phyloP scores from a whole-genome alignment of 1,284 basidiomycete genomes.

The Afroboletus lepidellus region DNA sequence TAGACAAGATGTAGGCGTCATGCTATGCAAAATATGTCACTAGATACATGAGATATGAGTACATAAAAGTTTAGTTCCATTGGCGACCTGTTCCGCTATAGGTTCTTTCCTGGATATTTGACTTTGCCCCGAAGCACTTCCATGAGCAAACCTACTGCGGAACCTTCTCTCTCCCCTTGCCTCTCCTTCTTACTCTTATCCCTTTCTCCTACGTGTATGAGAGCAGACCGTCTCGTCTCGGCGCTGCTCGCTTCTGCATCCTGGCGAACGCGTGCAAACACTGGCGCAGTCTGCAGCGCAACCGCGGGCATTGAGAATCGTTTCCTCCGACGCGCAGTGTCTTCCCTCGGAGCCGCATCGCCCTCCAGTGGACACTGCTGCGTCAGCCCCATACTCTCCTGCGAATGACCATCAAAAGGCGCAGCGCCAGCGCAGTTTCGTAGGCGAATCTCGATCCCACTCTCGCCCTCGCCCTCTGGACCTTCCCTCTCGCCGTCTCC shows the following conservation, averaged over 20 bases:
- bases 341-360: conserved; percentile 38
- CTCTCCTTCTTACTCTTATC: conserved; percentile 29
- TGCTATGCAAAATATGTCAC: neutral
- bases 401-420: conserved; percentile 2
- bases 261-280: conserved; percentile 52
- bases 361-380: conserved; percentile 3
- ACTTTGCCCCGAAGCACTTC: conserved; percentile 28
- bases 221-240: conserved; percentile 22
- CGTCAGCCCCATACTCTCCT: conserved; percentile 5
- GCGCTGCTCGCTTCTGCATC: conserved; percentile 10
- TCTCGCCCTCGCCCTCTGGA: conserved; percentile 14
- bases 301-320: conserved; percentile 73
- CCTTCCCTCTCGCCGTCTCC: conserved; percentile 19
- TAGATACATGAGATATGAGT: neutral
- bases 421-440: neutral
- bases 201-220: conserved; percentile 20
- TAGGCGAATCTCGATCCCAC: neutral
- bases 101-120: conserved; percentile 25
- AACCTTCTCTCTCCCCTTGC: conserved; percentile 28
- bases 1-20: neutral
- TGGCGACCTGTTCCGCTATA: neutral
- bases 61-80: neutral
- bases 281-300: conserved; percentile 68
- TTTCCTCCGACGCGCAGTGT: conserved; percentile 61
- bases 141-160: conserved; percentile 32